Conservation (phyloP, 345 rosid species). For the Euphorbia lathyris region DNA sequence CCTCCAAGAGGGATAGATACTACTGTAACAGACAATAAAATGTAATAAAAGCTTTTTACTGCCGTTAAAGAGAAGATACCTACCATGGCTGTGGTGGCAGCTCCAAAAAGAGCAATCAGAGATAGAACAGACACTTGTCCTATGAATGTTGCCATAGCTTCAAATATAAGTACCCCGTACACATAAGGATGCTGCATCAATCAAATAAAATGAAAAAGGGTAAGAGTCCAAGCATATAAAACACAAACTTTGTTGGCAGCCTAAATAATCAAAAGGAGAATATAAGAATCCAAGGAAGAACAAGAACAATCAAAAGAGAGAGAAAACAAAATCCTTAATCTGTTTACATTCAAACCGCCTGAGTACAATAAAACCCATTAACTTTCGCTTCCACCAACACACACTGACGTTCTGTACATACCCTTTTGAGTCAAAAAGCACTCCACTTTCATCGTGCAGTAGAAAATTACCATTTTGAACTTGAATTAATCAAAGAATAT, state of each 20-base stretch:
- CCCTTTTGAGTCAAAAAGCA: not conserved
- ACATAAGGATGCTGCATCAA: slow-evolving; percentile 71
- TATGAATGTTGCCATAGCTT: slow-evolving; percentile 93
- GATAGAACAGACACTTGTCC: slow-evolving; percentile 95
- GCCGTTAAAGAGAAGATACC: not conserved
- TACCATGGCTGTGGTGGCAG: slow-evolving; percentile 98
- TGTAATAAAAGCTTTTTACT: too few species aligned
- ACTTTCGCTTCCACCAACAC: too few species aligned
- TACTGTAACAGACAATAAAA: not conserved
- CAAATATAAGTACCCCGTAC: slow-evolving; percentile 82
- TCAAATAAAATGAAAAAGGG: slow-evolving; percentile 1
- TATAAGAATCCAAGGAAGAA: not conserved
- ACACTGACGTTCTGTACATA: too few species aligned
- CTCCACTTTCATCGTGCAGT: not conserved
- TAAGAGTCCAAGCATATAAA: not conserved
- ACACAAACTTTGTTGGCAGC: not conserved
- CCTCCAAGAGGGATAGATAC: not conserved
- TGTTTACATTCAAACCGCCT: not conserved
- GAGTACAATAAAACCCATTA: not conserved
- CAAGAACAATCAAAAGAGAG: not conserved
- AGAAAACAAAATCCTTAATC: slow-evolving; percentile 1
- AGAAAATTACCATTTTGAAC: slow-evolving; percentile 6
- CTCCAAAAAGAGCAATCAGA: slow-evolving; percentile 90
- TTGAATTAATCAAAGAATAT: slow-evolving; percentile 6
- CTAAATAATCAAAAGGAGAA: not conserved